A percentile compares a stretch with the other conserved stretches of the same genome.
These are phyloP conservation scores for Leccinum incarnatum DNA, from an alignment of 768 basidiomycete species.

Conservation along the genomic window DNA sequence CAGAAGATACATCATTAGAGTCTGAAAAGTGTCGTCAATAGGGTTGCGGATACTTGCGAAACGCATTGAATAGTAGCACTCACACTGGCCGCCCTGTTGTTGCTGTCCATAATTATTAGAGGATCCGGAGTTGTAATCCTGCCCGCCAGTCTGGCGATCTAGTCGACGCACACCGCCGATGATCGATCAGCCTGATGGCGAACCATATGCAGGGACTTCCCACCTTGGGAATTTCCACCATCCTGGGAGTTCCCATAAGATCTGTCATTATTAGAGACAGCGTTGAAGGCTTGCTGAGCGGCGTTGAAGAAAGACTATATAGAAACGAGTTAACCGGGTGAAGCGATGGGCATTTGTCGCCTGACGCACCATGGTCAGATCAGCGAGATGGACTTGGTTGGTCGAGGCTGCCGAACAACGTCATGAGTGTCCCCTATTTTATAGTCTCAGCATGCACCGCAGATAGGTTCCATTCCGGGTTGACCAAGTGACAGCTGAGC, in stretches of 20 bases:
- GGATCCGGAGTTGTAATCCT: background rate
- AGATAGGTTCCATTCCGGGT: slow-evolving; percentile 20
- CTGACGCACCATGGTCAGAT: slow-evolving; percentile 25
- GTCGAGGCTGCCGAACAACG: slow-evolving; percentile 11
- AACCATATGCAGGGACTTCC: slow-evolving; percentile 7
- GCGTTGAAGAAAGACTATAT: slow-evolving; percentile 66
- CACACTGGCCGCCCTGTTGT: slow-evolving; percentile 16
- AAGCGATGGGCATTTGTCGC: too few relatives aligned
- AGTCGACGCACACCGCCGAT: background rate
- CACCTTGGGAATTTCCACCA: background rate
- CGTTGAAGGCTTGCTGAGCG: slow-evolving; percentile 62
- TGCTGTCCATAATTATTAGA: slow-evolving; percentile 8
- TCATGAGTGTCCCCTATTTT: slow-evolving; percentile 8
- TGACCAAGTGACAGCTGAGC: slow-evolving; percentile 19
- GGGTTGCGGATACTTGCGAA: background rate
- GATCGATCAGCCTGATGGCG: background rate
- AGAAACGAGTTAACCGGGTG: background rate
- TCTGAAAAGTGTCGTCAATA: background rate
- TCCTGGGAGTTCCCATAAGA: background rate
- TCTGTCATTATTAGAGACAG: slow-evolving; percentile 35
- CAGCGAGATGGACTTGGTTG: slow-evolving; percentile 4
- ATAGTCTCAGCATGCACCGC: slow-evolving; percentile 16
- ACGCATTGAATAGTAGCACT: background rate
- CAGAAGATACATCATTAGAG: background rate
- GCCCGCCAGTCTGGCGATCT: slow-evolving; percentile 10